Conservation (phyloP, 2,329 filamentous ascomycete species). For the Aspergillus quadrilineatus region DNA sequence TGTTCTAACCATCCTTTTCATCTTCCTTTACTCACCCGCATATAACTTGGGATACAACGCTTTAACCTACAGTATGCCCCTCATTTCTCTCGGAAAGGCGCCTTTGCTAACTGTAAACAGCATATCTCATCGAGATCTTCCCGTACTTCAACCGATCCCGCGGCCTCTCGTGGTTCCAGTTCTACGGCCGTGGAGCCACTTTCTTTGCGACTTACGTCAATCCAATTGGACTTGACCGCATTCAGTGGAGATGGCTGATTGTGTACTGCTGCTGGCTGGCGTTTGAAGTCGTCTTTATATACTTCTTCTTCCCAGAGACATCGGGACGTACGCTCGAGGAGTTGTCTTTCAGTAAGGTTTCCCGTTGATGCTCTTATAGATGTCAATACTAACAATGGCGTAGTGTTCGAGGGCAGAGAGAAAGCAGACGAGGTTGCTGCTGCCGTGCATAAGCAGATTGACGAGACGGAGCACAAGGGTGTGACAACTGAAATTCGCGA, state of each 20-base stretch:
- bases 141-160: constrained; percentile 58
- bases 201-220: constrained; percentile 54
- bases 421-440: constrained; percentile 36
- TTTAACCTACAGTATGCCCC: constrained; percentile 46
- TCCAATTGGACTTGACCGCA: constrained; percentile 46
- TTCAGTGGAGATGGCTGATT: constrained; percentile 47
- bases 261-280: constrained; percentile 46
- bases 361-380: not conserved
- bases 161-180: constrained; percentile 59
- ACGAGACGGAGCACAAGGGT: constrained; percentile 14
- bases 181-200: constrained; percentile 52
- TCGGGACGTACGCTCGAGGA: constrained; percentile 46
- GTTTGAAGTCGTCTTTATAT: constrained; percentile 46
- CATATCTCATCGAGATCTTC: constrained; percentile 59
- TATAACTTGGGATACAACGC: constrained; percentile 69
- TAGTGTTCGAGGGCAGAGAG: constrained; percentile 41
- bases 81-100: not conserved
- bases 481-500: constrained; percentile 5
- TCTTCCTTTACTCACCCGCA: constrained; percentile 58
- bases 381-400: constrained; percentile 14
- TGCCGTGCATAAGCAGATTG: constrained; percentile 40
- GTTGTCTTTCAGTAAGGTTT: constrained; percentile 45
- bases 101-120: constrained; percentile 8
- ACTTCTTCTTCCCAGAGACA: constrained; percentile 49
- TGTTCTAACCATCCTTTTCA: constrained; percentile 54